Conservation (phyloP, 164 flowering plant species). For the Vitis rotundifolia region DNA sequence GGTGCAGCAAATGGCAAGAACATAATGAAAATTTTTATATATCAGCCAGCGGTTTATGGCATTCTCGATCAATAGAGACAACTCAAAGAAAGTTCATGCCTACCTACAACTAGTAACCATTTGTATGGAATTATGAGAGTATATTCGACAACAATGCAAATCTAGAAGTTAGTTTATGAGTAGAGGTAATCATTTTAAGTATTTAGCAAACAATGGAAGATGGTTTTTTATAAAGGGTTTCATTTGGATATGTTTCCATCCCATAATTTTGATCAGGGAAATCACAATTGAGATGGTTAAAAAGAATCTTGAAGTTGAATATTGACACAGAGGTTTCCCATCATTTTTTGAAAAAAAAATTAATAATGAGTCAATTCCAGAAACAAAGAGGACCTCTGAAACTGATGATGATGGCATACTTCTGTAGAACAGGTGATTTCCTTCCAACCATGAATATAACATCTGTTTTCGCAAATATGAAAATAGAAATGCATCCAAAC, state of each 20-base stretch:
- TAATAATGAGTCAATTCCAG: not conserved
- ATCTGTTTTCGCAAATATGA: not conserved
- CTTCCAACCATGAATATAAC: not conserved
- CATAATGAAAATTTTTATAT: too few species aligned
- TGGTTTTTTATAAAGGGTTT: not conserved
- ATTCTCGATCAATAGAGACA: not conserved
- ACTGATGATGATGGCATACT: not conserved
- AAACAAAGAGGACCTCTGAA: not conserved
- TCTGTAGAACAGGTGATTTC: not conserved
- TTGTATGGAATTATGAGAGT: not conserved
- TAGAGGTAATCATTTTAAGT: not conserved
- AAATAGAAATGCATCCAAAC: constrained; percentile 1
- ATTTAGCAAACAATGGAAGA: not conserved
- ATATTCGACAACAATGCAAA: not conserved
- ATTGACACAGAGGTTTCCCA: not conserved
- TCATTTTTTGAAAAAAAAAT: not conserved
- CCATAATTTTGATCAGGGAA: not conserved
- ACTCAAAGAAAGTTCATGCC: not conserved
- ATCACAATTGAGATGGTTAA: not conserved
- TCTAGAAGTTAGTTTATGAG: not conserved
- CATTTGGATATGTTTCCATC: not conserved
- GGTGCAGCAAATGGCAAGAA: not conserved
- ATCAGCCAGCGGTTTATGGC: not conserved
- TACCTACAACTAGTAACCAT: not conserved
- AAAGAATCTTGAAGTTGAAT: not conserved